phyloP scores from a whole-genome alignment of 169 alveolate species.

The Cyclospora cayetanensis region DNA sequence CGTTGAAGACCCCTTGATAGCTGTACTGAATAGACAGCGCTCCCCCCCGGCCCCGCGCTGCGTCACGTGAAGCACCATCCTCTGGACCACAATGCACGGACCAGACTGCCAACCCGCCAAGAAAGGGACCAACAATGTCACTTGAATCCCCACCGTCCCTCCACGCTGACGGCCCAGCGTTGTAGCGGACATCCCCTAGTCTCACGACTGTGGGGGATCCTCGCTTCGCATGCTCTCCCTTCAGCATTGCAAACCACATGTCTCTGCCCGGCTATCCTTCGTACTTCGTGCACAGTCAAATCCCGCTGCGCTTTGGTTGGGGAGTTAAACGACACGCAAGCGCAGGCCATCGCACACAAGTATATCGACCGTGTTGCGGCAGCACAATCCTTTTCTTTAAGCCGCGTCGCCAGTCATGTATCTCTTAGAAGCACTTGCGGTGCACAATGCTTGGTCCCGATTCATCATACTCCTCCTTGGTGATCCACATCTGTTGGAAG shows the following conservation, averaged over 20 bases:
- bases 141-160: conserved; percentile 56
- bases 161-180: conserved; percentile 42
- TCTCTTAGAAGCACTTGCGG: conserved; percentile 87
- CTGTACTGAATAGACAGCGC: conserved; percentile 43
- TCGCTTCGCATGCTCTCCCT: background rate
- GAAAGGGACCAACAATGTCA: conserved; percentile 32
- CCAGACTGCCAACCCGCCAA: conserved; percentile 56
- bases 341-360: conserved; percentile 7
- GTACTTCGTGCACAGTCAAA: conserved; percentile 46
- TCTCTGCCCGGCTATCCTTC: conserved; percentile 18
- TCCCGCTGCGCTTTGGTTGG: background rate
- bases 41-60: conserved; percentile 41
- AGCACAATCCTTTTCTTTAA: background rate
- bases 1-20: conserved; percentile 37
- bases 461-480: conserved; percentile 98
- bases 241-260: background rate
- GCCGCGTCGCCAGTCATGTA: conserved; percentile 38
- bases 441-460: conserved; percentile 98
- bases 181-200: conserved; percentile 21
- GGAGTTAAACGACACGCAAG: conserved; percentile 49
- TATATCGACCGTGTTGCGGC: conserved; percentile 30
- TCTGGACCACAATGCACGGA: conserved; percentile 49
- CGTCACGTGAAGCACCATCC: conserved; percentile 34
- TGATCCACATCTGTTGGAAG: conserved; percentile 98
- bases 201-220: background rate